A percentile compares a stretch with the other conserved stretches of the same genome.
phyloP scores from a whole-genome alignment of 2,329 filamentous ascomycete genomes.

The Ceratocystis diversiconidia region DNA sequence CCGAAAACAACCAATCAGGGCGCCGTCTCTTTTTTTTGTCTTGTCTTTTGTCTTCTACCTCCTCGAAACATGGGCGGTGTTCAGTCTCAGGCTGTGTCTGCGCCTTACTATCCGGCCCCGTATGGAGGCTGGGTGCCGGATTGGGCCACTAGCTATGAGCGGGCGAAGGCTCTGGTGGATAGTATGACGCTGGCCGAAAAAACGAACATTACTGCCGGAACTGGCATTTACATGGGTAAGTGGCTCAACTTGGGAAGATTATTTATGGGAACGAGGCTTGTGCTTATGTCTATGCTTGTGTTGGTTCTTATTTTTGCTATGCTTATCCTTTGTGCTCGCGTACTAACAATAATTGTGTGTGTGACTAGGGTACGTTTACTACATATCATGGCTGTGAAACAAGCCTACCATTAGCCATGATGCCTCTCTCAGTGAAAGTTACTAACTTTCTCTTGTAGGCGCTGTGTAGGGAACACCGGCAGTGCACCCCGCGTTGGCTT shows the following conservation, averaged over 20 bases:
- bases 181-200: conserved; percentile 72
- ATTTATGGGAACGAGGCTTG: no score
- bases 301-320: background rate
- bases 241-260: background rate
- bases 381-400: background rate
- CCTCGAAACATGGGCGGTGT: conserved; percentile 9
- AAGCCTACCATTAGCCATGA: background rate
- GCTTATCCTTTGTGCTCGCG: conserved; percentile 7
- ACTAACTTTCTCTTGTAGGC: conserved; percentile 26
- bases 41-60: background rate
- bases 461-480: conserved; percentile 64
- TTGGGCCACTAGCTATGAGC: conserved; percentile 57
- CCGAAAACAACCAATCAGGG: background rate
- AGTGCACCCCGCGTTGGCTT: conserved; percentile 57
- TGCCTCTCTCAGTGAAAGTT: no score
- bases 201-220: conserved; percentile 60
- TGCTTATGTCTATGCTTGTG: background rate
- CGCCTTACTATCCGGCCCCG: conserved; percentile 59
- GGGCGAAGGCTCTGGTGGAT: conserved; percentile 52
- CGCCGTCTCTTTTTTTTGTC: background rate
- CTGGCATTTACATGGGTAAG: conserved; percentile 54
- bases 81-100: conserved; percentile 25
- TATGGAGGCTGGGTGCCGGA: conserved; percentile 55
- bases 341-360: background rate
- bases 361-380: conserved; percentile 5